Evolutionary conservation across 2,329 filamentous ascomycete species (phyloP).

Genomic region (Bipolaris oryzae): DNA sequence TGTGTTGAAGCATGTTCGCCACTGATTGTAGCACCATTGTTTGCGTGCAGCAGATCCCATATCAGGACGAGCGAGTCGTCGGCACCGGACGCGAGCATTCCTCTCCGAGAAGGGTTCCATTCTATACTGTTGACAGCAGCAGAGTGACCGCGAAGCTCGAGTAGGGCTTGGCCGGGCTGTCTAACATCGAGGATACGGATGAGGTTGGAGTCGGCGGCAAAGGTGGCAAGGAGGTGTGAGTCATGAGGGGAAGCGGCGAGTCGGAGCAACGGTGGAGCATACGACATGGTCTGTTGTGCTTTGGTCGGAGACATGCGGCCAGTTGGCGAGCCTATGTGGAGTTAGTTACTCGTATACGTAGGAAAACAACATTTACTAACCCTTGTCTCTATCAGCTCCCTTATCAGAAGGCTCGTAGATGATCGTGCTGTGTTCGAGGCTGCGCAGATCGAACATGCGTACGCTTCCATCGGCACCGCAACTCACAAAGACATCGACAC

Average conservation of each 20-base stretch:
- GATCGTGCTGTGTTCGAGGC: constrained; percentile 96
- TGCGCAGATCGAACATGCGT: constrained; percentile 96
- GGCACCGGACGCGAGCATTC: constrained; percentile 86
- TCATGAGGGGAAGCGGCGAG: constrained; percentile 93
- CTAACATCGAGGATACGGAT: constrained; percentile 96
- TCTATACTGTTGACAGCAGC: constrained; percentile 90
- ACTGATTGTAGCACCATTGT: constrained; percentile 58
- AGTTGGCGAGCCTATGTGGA: constrained; percentile 50
- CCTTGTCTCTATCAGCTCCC: constrained; percentile 58
- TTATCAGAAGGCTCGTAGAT: constrained; percentile 98
- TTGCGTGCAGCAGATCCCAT: constrained; percentile 85
- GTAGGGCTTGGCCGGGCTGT: constrained; percentile 90
- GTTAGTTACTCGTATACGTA: constrained; percentile 10
- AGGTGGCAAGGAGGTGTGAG: constrained; percentile 93
- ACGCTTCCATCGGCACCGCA: constrained; percentile 98
- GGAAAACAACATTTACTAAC: constrained; percentile 33
- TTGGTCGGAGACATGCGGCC: constrained; percentile 72
- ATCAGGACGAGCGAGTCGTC: constrained; percentile 91
- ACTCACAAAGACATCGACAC: constrained; percentile 97
- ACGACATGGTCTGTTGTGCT: constrained; percentile 74
- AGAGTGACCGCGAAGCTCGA: constrained; percentile 89
- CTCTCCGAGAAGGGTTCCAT: constrained; percentile 87
- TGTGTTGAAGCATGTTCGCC: constrained; percentile 44
- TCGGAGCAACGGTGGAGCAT: constrained; percentile 71
- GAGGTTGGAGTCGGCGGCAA: constrained; percentile 88